A percentile compares a stretch with the other conserved stretches of the same genome.
Evolutionary conservation across 2,329 filamentous ascomycete species (phyloP).

Genomic region (Apiospora marii): DNA sequence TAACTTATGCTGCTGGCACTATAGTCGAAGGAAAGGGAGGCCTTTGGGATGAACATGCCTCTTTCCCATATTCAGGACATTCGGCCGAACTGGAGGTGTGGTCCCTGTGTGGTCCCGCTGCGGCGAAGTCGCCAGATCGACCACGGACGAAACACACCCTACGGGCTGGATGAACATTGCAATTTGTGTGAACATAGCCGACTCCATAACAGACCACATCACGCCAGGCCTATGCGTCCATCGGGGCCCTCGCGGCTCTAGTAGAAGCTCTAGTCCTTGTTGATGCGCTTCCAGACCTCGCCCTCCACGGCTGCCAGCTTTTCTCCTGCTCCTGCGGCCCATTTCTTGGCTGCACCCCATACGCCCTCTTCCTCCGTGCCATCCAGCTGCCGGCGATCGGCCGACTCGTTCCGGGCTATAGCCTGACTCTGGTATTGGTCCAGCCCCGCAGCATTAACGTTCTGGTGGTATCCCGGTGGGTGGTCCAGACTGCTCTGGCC

Average conservation of each 20-base stretch:
- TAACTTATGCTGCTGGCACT: background rate
- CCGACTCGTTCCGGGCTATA: conserved; percentile 44
- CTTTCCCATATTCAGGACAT: conserved; percentile 9
- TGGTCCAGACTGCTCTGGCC: conserved; percentile 48
- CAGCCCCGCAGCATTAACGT: conserved; percentile 60
- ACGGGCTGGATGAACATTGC: background rate
- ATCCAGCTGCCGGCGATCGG: conserved; percentile 37
- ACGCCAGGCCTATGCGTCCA: background rate
- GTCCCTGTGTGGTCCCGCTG: conserved; percentile 5
- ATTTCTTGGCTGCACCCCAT: conserved; percentile 65
- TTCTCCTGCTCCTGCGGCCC: conserved; percentile 63
- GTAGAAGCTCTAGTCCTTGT: conserved; percentile 54
- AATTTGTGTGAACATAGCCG: conserved; percentile 18
- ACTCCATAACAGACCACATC: conserved; percentile 15
- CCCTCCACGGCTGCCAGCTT: conserved; percentile 65
- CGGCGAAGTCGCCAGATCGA: conserved; percentile 14
- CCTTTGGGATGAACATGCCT: background rate
- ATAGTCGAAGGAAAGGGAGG: background rate
- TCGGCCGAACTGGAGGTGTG: conserved; percentile 20
- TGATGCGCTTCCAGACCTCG: conserved; percentile 70
- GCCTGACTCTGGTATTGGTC: conserved; percentile 55
- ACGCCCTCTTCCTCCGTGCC: conserved; percentile 52
- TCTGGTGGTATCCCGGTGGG: conserved; percentile 65
- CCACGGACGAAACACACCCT: conserved; percentile 15
- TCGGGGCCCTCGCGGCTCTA: background rate